Evolutionary conservation across 2,329 filamentous ascomycete genomes (phyloP), one percentile per base, ranked within the genome.

Genomic region (Aspergillus fructus): DNA sequence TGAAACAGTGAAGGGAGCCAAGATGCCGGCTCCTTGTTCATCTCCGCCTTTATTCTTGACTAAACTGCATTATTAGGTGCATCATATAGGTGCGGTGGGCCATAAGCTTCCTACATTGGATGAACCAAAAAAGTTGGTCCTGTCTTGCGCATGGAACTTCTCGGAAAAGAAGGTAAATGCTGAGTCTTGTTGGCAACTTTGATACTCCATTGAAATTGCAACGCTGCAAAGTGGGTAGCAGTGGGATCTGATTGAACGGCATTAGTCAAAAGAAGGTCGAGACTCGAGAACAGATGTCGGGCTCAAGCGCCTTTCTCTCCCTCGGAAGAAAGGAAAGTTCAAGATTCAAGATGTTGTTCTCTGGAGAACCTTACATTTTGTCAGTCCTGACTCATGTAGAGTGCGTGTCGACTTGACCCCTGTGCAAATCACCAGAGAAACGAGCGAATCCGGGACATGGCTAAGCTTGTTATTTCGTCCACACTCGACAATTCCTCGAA

Each of bases 371-470:
- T 24, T 46, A n/a, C 47, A 48, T 39, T 33, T 33, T 33, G 48
- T 41, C 39, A 42, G 49, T 21, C 49, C 39, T 39, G 39, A 41
- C 39, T 45, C n/a, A 9, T 52, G 34, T 37, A 4, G 13, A 21
- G 17, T 23, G 23, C 23, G n/a, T 33, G 6, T 43, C 30, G 12
- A 15, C 7, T 19, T 1, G 43, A 57, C 56, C 57, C 57, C 49
- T 59, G 57, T 53, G 57, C 49, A 59, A 56, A 59, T 59, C 57
- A 48, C 23, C 49, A 53, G 49, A 24, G 37, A 23, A 19, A 41
- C 17, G 34, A 33, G 12, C 24, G 37, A 41, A 51, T 19, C 41
- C 17, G 27, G 41, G 39, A n/a, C 41, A 53, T 46, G 42, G 50
- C 21, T 27, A 19, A 43, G 50, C 50, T 53, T 46, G 30, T 39